Evolutionary conservation across 1,139 yeast genomes (phyloP), one percentile per base, ranked within the genome.

Genomic region (Geotrichum siamense): DNA sequence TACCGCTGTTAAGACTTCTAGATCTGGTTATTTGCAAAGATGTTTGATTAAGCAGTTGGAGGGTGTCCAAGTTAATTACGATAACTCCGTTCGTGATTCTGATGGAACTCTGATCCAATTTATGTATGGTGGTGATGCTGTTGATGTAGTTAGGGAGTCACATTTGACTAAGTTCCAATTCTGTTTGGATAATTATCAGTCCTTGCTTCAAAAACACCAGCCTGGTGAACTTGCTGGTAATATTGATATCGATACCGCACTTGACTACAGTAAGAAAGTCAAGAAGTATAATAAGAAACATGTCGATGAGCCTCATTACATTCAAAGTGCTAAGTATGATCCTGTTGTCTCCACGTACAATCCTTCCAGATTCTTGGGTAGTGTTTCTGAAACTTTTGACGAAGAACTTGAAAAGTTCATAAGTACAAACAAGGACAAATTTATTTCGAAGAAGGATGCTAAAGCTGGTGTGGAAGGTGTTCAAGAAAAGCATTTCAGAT

Each of bases 1-100:
- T 74, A 93, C 99, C 48, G 98, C 99, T 45, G 98, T 93, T 54
- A 93, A 93, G 69, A 93, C 99, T 8, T 86, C 97, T 21, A 82
- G 96, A 70, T 89, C 98, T 45, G 99, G 99, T 63, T 93, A 93
- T 69, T 76, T 93, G 65, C 99, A 93, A 70, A 82, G 99, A 71
- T 93, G 98, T 77, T 76, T 93, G 69, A 91, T 96, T 51, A 93
- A 93, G 67, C 98, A 91, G 69, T 75, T 93, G 55, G 99, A 93
- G 67, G 98, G 98, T 71, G 94, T 93, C 29, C 94, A 86, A 57
- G 82, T 87, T 35, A 77, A 86, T 42, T 93, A 93, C 61, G 99
- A 93, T 68, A 87, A 89, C 69, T 78, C 96, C 46, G 95, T 93
- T 25, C 79, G 99, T 67, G 96, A 93, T 63, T 83, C 86, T 50